These are phyloP conservation scores for Erucastrum elatum DNA, from an alignment of 345 rosid species.

Conservation along the genomic window DNA sequence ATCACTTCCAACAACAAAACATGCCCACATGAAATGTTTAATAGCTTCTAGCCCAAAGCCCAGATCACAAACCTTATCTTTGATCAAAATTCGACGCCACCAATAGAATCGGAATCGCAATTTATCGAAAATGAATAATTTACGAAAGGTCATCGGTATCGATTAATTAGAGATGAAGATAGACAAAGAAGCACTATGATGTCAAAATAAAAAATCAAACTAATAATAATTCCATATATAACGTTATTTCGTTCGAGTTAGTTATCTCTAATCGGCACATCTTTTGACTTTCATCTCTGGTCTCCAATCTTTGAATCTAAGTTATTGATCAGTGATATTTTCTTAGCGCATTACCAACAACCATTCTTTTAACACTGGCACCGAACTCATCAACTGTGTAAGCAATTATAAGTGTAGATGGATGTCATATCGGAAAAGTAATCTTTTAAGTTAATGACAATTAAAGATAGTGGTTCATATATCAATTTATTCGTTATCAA, in stretches of 20 bases:
- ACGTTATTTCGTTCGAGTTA: slow-evolving; percentile 15
- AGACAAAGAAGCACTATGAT: slow-evolving; percentile 11
- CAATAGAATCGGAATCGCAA: not conserved
- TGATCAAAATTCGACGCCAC: slow-evolving; percentile 12
- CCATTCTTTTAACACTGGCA: not conserved
- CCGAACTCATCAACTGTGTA: slow-evolving; percentile 1
- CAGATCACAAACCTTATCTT: slow-evolving; percentile 4
- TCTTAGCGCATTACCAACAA: slow-evolving; percentile 21
- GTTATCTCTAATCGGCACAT: slow-evolving; percentile 26
- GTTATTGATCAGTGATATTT: not conserved
- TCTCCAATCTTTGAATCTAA: slow-evolving; percentile 15
- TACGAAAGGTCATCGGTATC: not conserved
- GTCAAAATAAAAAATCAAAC: slow-evolving; percentile 15
- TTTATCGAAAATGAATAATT: not conserved
- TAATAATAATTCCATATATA: slow-evolving; percentile 17
- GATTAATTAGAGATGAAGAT: slow-evolving; percentile 28
- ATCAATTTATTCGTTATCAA: not conserved
- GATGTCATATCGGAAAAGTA: not conserved
- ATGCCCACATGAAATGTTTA: slow-evolving; percentile 8
- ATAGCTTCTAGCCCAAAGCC: slow-evolving; percentile 7
- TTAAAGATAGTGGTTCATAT: slow-evolving; percentile 1
- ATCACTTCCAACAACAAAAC: not conserved
- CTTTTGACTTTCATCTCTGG: slow-evolving; percentile 26
- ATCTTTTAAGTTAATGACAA: not conserved
- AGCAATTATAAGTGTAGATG: slow-evolving; percentile 22